Base-by-base conservation (phyloP, 169 alveolate species). In the Plasmodium fragile region DNA sequence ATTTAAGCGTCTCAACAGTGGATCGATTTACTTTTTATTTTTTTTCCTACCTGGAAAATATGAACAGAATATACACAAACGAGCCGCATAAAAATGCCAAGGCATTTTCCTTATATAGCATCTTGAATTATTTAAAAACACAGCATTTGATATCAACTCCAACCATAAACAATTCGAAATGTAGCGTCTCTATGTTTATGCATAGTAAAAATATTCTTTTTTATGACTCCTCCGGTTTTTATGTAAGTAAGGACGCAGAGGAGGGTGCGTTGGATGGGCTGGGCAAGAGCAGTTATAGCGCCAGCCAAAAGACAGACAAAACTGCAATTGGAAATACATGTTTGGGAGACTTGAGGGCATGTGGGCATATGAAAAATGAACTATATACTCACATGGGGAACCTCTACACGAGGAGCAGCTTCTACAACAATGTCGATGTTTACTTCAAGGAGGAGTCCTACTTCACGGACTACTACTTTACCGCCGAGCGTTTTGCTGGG, bases 11-110 rank as follows among this genome's bases (percentile, higher is more conserved):
- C 16, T 93, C 97, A 4, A 95, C 97, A 4, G 95, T 95, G 10
- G 97, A 95, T 18, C 87, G 96, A 82, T 96, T 96, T 92, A 96
- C 97, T 41, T 93, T 72, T 70, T 59, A 92, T 53, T 91, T 96
- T 52, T 73, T 87, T 53, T 89, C 82, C 69, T 95, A 87, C 81
- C 45, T 96, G 32, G 83, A 92, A 41, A 80, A 82, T 45, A 96
- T 96, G 8, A 30, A 89, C 30, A 70, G 71, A 72, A 92, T 95
- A 45, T 73, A 94, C 28, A 41, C 43, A 53, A 22, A 77, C 10
- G 96, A 96, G 11, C 81, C 72, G 81, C 25, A 78, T 77, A 87
- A 87, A 87, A 87, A 77, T 72, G 59, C 41, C 13, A 87, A 78
- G 70, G 69, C 89, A 1, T 87, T 87, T 87, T 78, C 89, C 11